phyloP scores from a whole-genome alignment of 2,329 filamentous ascomycete genomes.

The Aspergillus amoenus region DNA sequence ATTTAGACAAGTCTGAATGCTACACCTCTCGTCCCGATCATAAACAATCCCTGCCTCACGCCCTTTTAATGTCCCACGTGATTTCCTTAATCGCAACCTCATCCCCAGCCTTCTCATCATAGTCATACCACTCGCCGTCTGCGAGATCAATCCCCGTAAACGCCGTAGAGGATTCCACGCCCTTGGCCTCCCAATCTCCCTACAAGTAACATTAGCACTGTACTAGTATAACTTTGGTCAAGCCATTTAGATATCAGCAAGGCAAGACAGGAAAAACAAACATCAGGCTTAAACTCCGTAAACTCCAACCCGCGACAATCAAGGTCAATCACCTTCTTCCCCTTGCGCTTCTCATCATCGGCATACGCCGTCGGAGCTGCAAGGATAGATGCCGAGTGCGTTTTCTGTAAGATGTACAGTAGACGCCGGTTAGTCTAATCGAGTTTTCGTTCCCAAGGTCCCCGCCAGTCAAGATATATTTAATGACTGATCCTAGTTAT shows the following conservation, averaged over 20 bases:
- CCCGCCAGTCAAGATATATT: background rate
- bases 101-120: slow-evolving; percentile 88
- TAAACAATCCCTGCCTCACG: slow-evolving; percentile 41
- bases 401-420: slow-evolving; percentile 29
- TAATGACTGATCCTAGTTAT: background rate
- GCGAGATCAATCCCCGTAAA: slow-evolving; percentile 78
- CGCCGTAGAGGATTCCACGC: slow-evolving; percentile 74
- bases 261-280: slow-evolving; percentile 41
- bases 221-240: too few relatives aligned
- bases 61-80: slow-evolving; percentile 78
- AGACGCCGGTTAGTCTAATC: background rate
- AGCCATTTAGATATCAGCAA: background rate
- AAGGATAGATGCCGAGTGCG: slow-evolving; percentile 74
- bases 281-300: slow-evolving; percentile 84
- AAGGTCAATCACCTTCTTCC: slow-evolving; percentile 79
- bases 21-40: background rate
- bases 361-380: slow-evolving; percentile 69
- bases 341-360: slow-evolving; percentile 55
- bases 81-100: slow-evolving; percentile 91
- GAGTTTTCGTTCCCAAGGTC: background rate
- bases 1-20: slow-evolving; percentile 16
- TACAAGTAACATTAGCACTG: slow-evolving; percentile 34
- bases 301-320: slow-evolving; percentile 96
- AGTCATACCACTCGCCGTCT: slow-evolving; percentile 97
- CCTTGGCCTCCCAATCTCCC: slow-evolving; percentile 89